Evolutionary conservation across 768 basidiomycete species (phyloP), one percentile per base, ranked within the genome.

Genomic region (Scleroderma bovista): DNA sequence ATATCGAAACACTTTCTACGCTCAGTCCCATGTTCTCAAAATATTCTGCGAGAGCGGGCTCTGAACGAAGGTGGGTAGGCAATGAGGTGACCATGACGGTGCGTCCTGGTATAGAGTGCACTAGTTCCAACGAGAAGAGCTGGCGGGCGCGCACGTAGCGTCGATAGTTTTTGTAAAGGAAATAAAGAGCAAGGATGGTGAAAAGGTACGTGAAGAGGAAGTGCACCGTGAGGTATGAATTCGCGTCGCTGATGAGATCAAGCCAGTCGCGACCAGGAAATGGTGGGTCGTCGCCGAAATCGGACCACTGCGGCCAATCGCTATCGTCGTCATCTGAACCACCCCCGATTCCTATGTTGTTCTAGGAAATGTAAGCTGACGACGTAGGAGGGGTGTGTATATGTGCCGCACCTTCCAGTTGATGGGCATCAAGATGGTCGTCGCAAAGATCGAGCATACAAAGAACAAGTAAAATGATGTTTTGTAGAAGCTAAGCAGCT

Each of bases 401-500:
- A n/a, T n/a, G 37, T 2, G 6, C 68, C 82, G 60, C 55, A 94
- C 94, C 72, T 84, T 89, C 74, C 87, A 86, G 59, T 99, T 98
- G 43, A 97, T 76, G 2, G 96, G 96, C 83, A 98, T 95, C 12
- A 99, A 77, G n/a, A 94, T 82, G 6, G 80, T 66, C 8, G 84
- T 69, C 0, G 93, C 93, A 51, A 92, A 85, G 42, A 91, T 60
- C 0, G 93, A 90, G 66, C 89, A 91, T 15, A 86, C 71, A 0
- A 88, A 84, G 69, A 99, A 99, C 23, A 97, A 75, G 60, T 88
- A 83, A 68, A 97, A 98, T 0, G 88, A 84, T 77, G 87, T 96
- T 66, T 95, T 94, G 77, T 92, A 88, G 70, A 99, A 98, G 56
- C 86, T 91, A 38, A 99, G 78, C 2, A 98, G 77, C 92, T 96